A percentile compares a stretch with the other conserved stretches of the same genome.
These are phyloP conservation scores for Guadua angustifolia DNA, from an alignment of 176 grass and related monocot genomes.

Conservation along the genomic window DNA sequence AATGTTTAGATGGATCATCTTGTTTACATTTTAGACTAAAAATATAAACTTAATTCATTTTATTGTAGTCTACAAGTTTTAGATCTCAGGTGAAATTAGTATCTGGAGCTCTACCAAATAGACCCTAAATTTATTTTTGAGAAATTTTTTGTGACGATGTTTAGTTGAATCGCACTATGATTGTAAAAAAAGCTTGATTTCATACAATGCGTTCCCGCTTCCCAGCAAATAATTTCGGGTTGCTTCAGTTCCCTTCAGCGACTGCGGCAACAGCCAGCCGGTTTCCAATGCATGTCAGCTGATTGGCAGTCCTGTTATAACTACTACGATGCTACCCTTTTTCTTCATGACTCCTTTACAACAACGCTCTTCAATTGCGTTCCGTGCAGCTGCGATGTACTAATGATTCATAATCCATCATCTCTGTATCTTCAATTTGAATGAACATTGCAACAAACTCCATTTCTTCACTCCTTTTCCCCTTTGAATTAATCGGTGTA, in stretches of 20 bases:
- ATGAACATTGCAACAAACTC: conserved; percentile 1
- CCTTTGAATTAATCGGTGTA: conserved; percentile 4
- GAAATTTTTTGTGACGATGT: too few species aligned
- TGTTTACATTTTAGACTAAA: too few species aligned
- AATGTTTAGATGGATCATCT: too few species aligned
- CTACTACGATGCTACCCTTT: not conserved
- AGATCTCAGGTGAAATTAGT: too few species aligned
- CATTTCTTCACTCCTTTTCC: not conserved
- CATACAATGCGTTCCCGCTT: too few species aligned
- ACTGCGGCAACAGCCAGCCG: too few species aligned
- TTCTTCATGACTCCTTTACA: not conserved
- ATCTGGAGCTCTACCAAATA: too few species aligned
- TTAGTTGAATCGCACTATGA: too few species aligned
- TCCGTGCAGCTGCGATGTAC: not conserved
- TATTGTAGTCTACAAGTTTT: too few species aligned
- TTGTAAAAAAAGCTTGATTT: too few species aligned
- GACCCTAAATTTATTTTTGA: too few species aligned
- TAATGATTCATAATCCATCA: not conserved
- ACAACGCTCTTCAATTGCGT: not conserved
- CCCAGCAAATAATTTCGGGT: not conserved
- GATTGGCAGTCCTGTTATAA: not conserved
- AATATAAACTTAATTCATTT: too few species aligned
- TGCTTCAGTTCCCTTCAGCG: not conserved
- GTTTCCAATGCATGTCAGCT: not conserved
- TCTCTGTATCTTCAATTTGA: not conserved